Base-by-base conservation (phyloP, 1,284 basidiomycete species). In the Rhodotorula sp. region DNA sequence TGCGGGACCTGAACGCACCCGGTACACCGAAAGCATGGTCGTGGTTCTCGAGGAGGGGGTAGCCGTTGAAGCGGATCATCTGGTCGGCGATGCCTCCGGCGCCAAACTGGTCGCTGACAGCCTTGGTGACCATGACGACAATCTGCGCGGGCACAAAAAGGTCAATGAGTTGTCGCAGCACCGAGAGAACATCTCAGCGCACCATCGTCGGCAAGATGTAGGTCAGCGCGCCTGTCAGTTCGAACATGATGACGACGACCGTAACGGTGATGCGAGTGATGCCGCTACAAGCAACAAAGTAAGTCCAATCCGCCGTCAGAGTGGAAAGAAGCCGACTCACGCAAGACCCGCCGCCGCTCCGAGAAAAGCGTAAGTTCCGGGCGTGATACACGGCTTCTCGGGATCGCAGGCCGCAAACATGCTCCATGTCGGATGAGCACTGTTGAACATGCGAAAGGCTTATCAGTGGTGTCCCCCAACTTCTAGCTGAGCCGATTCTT, bases 241-340 rank as follows among this genome's bases (percentile, higher is more conserved):
- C 96, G 80, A 98, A 98, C 94, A 99, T 99, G 81, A 99, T 97
- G 64, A 99, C 96, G 2, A 98, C 96, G 3, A 99, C 94, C 0
- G 94, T 93, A 30, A 99, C 92, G 0, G 96, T 99, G 72, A 98
- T 92, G 72, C 94, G 86, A 84, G 97, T 99, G 63, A 99, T 88
- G 34, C 96, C 96, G 68, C 93, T 92, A 71, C n/a, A 29, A 0
- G 0, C 52, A 19, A 47, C 71, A 64, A 58, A 64, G 76, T 52
- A 20, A 66, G 49, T 27, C 24, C 24, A 30, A 13, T 20, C 29
- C 9, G 13, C 27, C n/a, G 13, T 2, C 2, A 36, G 10, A n/a
- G 27, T 2, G 22, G 4, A 17, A 29, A 46, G 32, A 9, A 22
- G 47, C 24, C 30, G 4, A 59, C 85, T 72, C 74, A 91, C 90